Evolutionary conservation across 495 filamentous ascomycete genomes (phyloP).

Genomic region (Penicillium desertorum): DNA sequence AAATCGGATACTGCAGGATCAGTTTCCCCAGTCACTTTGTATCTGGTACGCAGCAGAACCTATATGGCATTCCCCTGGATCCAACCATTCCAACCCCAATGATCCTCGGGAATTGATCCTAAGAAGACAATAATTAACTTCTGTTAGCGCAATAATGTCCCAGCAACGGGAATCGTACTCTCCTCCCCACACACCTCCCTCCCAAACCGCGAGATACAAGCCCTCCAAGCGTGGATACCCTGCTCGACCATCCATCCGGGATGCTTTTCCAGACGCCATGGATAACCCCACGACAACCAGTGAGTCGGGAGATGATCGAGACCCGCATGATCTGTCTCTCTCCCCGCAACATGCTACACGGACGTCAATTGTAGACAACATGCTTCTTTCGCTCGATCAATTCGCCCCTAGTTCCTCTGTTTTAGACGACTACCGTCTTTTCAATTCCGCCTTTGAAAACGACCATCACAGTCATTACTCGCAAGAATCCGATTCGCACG

Average conservation of each 20-base stretch:
- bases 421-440: slow-evolving; percentile 44
- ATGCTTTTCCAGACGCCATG: slow-evolving; percentile 52
- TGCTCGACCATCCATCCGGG: slow-evolving; percentile 41
- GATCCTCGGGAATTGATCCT: not conserved
- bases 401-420: slow-evolving; percentile 52
- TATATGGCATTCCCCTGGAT: not conserved
- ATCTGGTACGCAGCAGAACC: not conserved
- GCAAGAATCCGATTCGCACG: slow-evolving; percentile 29
- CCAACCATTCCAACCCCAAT: too few relatives aligned
- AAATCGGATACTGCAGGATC: not conserved
- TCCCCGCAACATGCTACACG: slow-evolving; percentile 71
- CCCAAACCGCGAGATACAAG: slow-evolving; percentile 35
- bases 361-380: slow-evolving; percentile 87
- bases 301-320: slow-evolving; percentile 54
- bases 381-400: slow-evolving; percentile 86
- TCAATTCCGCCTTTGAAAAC: slow-evolving; percentile 41
- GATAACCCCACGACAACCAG: slow-evolving; percentile 43
- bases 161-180: slow-evolving; percentile 34
- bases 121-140: slow-evolving; percentile 10
- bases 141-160: slow-evolving; percentile 34
- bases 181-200: slow-evolving; percentile 50
- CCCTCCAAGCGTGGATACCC: slow-evolving; percentile 32
- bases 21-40: too few relatives aligned
- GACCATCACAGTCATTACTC: slow-evolving; percentile 29
- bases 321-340: slow-evolving; percentile 87